A percentile compares a stretch with the other conserved stretches of the same genome.
These are phyloP conservation scores for Collybiopsis confluens DNA, from an alignment of 768 basidiomycete species.

Conservation along the genomic window DNA sequence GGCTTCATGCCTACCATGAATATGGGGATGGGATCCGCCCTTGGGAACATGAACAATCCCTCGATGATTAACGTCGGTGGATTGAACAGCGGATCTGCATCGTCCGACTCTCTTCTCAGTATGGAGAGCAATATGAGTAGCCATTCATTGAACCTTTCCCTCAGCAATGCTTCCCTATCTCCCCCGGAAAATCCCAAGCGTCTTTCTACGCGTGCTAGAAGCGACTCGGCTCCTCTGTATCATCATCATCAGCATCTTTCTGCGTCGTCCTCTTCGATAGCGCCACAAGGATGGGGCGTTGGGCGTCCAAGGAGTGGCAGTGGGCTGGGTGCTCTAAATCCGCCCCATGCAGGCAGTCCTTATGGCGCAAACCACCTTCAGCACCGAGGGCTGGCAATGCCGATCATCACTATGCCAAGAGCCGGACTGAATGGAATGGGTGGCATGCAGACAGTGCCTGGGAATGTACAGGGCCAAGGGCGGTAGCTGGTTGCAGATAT, in stretches of 20 bases:
- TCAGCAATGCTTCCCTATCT: constrained; percentile 16
- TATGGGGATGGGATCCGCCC: neutral
- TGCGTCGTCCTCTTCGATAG: constrained; percentile 10
- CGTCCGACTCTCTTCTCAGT: constrained; percentile 1
- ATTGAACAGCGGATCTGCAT: neutral
- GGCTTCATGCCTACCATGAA: neutral
- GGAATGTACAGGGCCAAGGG: constrained; percentile 3
- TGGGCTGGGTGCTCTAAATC: constrained; percentile 25
- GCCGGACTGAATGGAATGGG: constrained; percentile 6
- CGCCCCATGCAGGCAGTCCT: neutral
- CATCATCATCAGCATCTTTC: constrained; percentile 37
- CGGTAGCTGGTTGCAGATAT: neutral
- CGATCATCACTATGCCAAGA: constrained; percentile 6
- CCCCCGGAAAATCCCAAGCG: constrained; percentile 28
- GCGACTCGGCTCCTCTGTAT: constrained; percentile 65
- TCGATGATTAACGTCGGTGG: neutral
- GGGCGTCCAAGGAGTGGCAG: constrained; percentile 51
- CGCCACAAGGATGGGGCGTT: constrained; percentile 19
- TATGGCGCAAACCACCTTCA: neutral
- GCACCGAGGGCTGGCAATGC: constrained; percentile 6
- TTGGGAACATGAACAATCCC: constrained; percentile 2
- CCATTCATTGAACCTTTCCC: constrained; percentile 9
- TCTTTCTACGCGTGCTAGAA: constrained; percentile 49
- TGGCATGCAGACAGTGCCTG: constrained; percentile 3
- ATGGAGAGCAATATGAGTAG: constrained; percentile 3